Conservation (phyloP, 2,329 filamentous ascomycete genomes). For the Lasiodiplodia hormozganensis region DNA sequence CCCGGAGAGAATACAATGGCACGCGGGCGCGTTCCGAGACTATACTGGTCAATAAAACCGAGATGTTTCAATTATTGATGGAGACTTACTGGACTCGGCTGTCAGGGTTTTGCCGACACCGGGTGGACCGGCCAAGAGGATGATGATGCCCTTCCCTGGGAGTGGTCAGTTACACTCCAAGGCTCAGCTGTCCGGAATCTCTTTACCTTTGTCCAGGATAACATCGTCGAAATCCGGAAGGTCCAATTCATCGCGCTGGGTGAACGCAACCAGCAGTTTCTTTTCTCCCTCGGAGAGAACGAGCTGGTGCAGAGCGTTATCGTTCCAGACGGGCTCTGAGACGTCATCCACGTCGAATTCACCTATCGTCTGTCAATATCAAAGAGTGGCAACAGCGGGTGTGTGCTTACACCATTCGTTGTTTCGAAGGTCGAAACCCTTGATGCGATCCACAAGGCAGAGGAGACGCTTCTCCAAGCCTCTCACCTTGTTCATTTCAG, state of each 20-base stretch:
- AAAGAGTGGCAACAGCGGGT: not conserved
- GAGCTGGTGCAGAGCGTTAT: slow-evolving; percentile 38
- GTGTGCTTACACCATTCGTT: slow-evolving; percentile 41
- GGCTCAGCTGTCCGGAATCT: too few species aligned
- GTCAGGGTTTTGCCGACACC: slow-evolving; percentile 61
- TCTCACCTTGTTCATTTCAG: slow-evolving; percentile 45
- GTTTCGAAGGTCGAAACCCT: slow-evolving; percentile 41
- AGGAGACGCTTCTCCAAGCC: slow-evolving; percentile 31
- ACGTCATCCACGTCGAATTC: slow-evolving; percentile 32
- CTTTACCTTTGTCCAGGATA: slow-evolving; percentile 59
- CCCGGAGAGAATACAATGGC: not conserved
- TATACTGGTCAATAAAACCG: slow-evolving; percentile 34
- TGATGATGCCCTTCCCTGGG: slow-evolving; percentile 51
- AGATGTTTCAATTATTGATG: slow-evolving; percentile 57
- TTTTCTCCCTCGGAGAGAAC: slow-evolving; percentile 42
- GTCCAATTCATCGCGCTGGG: slow-evolving; percentile 35
- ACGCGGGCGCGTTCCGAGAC: not conserved
- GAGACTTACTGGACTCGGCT: slow-evolving; percentile 55
- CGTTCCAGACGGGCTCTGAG: slow-evolving; percentile 41
- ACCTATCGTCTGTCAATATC: slow-evolving; percentile 29
- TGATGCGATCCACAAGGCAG: slow-evolving; percentile 30
- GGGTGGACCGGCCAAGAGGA: slow-evolving; percentile 58
- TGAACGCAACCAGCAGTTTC: slow-evolving; percentile 42
- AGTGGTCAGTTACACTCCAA: not conserved
- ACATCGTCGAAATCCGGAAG: slow-evolving; percentile 53